These are phyloP conservation scores for Xylaria sp. DNA, from an alignment of 2,329 filamentous ascomycete genomes.

Conservation along the genomic window DNA sequence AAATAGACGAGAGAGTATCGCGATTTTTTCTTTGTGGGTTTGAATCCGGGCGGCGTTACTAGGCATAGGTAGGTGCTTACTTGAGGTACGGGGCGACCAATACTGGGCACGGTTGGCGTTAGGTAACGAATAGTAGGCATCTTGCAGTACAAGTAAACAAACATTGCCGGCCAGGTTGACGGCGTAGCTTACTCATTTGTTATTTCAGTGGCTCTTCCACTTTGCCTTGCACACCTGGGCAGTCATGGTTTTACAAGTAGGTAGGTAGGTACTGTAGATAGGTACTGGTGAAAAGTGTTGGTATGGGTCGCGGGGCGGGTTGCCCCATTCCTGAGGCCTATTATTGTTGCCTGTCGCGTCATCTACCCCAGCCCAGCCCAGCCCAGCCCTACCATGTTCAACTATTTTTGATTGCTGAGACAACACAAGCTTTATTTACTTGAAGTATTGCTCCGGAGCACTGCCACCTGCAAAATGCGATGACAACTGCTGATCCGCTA, in stretches of 20 bases:
- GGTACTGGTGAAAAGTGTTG: background rate
- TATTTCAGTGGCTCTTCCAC: background rate
- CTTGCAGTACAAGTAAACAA: too few relatives aligned
- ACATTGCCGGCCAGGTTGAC: background rate
- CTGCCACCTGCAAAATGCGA: constrained; percentile 50
- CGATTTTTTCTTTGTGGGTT: constrained; percentile 27
- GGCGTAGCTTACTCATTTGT: background rate
- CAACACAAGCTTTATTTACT: background rate
- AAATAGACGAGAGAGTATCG: constrained; percentile 22
- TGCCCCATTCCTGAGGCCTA: constrained; percentile 29
- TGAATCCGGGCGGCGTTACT: constrained; percentile 15
- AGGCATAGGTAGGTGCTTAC: background rate
- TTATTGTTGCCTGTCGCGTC: constrained; percentile 34
- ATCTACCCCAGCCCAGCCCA: background rate
- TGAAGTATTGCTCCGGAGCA: constrained; percentile 37
- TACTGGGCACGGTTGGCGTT: constrained; percentile 17
- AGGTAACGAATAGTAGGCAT: background rate
- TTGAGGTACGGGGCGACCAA: constrained; percentile 7
- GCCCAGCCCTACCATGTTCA: constrained; percentile 26
- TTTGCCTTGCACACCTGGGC: too few relatives aligned
- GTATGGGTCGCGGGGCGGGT: constrained; percentile 26
- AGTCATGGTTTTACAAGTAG: too few relatives aligned
- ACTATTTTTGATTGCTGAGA: constrained; percentile 24
- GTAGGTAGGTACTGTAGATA: background rate
- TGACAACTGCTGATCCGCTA: constrained; percentile 55